A percentile compares a stretch with the other conserved stretches of the same genome.
Conservation (phyloP, 129 eudicot genomes). For the Cynara cardunculus region DNA sequence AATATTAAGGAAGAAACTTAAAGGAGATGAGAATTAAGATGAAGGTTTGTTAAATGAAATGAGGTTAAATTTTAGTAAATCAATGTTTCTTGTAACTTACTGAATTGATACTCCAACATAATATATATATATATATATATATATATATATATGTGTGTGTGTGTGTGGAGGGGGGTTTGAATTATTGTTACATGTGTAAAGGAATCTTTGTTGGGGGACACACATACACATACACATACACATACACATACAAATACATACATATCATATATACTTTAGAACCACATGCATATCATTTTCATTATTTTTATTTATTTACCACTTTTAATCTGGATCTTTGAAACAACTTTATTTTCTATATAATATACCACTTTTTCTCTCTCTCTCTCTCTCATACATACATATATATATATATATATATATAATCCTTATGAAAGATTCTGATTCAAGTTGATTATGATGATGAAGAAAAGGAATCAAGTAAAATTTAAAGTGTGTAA, state of each 20-base stretch:
- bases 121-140: no score
- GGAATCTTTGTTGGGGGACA: constrained; percentile 13
- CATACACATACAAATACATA: no score
- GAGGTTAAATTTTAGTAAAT: background rate
- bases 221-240: no score
- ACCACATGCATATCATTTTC: background rate
- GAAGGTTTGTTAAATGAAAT: background rate
- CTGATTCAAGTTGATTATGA: background rate
- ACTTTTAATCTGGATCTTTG: background rate
- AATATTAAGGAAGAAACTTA: background rate
- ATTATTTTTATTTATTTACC: background rate
- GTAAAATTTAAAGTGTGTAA: no score
- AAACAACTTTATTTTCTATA: background rate
- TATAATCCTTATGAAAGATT: background rate
- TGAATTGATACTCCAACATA: no score
- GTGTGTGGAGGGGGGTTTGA: no score
- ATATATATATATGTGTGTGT: no score
- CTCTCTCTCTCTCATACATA: no score
- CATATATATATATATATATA: no score
- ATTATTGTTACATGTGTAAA: background rate
- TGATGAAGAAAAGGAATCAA: no score
- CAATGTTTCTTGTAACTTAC: background rate
- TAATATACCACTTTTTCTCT: background rate
- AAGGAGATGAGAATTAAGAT: background rate
- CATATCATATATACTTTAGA: background rate